Evolutionary conservation across 129 eudicot genomes (phyloP).

Genomic region (Flaveria bidentis): DNA sequence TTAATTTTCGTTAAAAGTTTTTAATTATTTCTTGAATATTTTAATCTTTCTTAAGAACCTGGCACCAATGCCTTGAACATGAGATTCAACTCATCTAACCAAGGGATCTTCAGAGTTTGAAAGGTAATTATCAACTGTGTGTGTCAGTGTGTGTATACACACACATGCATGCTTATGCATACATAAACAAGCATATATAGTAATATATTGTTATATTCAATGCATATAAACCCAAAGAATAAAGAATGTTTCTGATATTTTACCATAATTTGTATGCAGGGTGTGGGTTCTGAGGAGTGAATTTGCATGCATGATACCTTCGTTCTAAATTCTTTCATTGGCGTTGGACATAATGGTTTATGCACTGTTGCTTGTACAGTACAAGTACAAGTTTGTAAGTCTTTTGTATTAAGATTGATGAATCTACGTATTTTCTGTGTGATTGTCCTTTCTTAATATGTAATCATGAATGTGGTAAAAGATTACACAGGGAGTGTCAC

Average conservation of each 20-base stretch:
- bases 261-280: slow-evolving; percentile 23
- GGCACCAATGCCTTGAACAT: slow-evolving; percentile 20
- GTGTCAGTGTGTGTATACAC: too few species aligned
- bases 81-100: slow-evolving; percentile 24
- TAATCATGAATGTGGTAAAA: slow-evolving; percentile 1
- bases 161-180: too few species aligned
- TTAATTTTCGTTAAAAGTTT: neutral
- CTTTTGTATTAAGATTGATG: slow-evolving; percentile 17
- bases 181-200: too few species aligned
- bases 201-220: too few species aligned
- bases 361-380: slow-evolving; percentile 33
- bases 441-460: slow-evolving; percentile 3
- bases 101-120: slow-evolving; percentile 36
- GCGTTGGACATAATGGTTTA: slow-evolving; percentile 19
- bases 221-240: too few species aligned
- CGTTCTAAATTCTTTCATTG: slow-evolving; percentile 31
- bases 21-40: neutral
- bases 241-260: neutral
- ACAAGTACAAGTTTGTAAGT: slow-evolving; percentile 32
- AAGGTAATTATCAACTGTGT: slow-evolving; percentile 22
- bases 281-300: slow-evolving; percentile 11
- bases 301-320: slow-evolving; percentile 25
- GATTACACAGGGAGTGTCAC: slow-evolving; percentile 9
- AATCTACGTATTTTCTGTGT: neutral
- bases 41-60: slow-evolving; percentile 23